Conservation (phyloP, 2,329 filamentous ascomycete genomes). For the Fusarium stilboides region DNA sequence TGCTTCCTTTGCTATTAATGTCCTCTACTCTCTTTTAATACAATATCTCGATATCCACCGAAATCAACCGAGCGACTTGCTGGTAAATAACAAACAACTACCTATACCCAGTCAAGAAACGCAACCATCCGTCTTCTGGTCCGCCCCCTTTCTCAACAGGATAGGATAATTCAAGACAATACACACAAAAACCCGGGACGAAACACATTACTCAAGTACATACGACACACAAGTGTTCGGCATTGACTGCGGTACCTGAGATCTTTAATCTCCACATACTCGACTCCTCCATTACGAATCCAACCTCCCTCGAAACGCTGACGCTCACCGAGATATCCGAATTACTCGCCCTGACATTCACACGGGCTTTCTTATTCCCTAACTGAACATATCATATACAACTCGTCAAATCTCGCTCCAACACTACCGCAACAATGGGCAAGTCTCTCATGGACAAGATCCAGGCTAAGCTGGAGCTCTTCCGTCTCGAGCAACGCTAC, state of each 20-base stretch:
- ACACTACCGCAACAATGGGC: constrained; percentile 58
- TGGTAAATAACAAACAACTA: constrained; percentile 25
- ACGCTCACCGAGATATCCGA: constrained; percentile 30
- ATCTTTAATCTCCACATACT: constrained; percentile 40
- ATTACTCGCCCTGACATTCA: constrained; percentile 17
- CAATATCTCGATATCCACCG: constrained; percentile 12
- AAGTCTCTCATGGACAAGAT: constrained; percentile 71
- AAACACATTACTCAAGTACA: constrained; percentile 29
- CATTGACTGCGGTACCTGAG: constrained; percentile 45
- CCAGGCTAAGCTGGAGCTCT: constrained; percentile 85
- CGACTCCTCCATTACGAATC: constrained; percentile 29
- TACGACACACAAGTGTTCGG: constrained; percentile 30
- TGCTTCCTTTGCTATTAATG: constrained; percentile 42
- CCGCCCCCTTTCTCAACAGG: constrained; percentile 39
- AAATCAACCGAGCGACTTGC: constrained; percentile 9
- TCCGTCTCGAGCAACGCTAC: constrained; percentile 95
- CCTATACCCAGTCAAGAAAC: constrained; percentile 19
- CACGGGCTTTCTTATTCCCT: constrained; percentile 9
- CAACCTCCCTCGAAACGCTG: constrained; percentile 37
- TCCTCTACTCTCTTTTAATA: constrained; percentile 48
- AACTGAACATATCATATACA: constrained; percentile 5
- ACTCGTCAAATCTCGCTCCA: neutral
- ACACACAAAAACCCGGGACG: constrained; percentile 31
- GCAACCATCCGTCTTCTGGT: constrained; percentile 9
- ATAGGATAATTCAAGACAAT: constrained; percentile 21